A percentile compares a stretch with the other conserved stretches of the same genome.
phyloP scores from a whole-genome alignment of 768 basidiomycete species.

The Leccinum olivaceopallidum region DNA sequence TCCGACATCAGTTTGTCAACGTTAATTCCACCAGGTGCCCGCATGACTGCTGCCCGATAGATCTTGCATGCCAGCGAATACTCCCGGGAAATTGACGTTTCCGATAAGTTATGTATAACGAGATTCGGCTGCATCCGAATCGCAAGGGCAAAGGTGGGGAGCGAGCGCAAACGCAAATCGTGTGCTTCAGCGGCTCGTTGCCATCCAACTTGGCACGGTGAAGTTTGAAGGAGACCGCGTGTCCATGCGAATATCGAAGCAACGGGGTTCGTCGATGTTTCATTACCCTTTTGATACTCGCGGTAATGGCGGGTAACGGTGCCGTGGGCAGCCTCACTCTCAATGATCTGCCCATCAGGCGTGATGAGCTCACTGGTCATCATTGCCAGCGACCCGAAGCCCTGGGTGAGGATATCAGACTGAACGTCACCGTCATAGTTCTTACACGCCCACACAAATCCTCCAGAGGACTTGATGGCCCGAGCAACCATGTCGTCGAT shows the following conservation, averaged over 20 bases:
- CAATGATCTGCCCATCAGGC: slow-evolving; percentile 89
- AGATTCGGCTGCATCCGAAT: neutral
- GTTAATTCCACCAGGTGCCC: neutral
- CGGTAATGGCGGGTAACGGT: slow-evolving; percentile 97
- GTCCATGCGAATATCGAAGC: slow-evolving; percentile 99
- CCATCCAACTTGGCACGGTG: slow-evolving; percentile 85
- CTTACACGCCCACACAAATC: slow-evolving; percentile 78
- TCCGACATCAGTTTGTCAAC: neutral
- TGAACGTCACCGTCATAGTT: slow-evolving; percentile 88
- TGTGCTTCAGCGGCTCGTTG: slow-evolving; percentile 64
- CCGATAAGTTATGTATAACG: neutral
- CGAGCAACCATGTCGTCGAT: slow-evolving; percentile 99
- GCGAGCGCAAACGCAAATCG: too few species aligned
- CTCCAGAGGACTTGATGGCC: slow-evolving; percentile 93
- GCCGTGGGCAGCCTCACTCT: slow-evolving; percentile 96
- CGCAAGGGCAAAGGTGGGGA: neutral
- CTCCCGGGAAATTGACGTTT: neutral
- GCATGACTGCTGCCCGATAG: neutral
- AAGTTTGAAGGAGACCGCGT: slow-evolving; percentile 74
- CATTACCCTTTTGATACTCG: slow-evolving; percentile 95
- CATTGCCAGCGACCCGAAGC: slow-evolving; percentile 96
- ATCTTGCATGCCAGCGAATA: neutral
- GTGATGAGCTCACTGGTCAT: slow-evolving; percentile 97
- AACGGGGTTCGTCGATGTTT: slow-evolving; percentile 98
- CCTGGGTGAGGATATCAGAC: slow-evolving; percentile 95